Conservation (phyloP, 805 yeast genomes). For the Tetrapisispora arboricola region DNA sequence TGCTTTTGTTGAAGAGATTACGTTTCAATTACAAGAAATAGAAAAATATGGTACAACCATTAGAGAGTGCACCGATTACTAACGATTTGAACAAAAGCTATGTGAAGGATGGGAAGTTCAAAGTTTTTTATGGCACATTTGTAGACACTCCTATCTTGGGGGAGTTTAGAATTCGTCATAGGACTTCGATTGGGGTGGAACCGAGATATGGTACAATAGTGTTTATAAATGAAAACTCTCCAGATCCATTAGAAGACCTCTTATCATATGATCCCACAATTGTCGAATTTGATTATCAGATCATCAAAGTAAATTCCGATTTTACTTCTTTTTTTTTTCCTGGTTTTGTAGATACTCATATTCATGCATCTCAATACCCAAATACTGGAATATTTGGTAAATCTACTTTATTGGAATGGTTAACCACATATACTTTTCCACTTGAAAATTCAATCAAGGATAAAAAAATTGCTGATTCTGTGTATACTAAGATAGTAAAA, state of each 20-base stretch:
- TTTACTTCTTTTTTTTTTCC: constrained; percentile 53
- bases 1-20: no score
- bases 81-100: neutral
- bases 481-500: constrained; percentile 57
- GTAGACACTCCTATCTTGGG: constrained; percentile 61
- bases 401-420: constrained; percentile 82
- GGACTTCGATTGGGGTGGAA: constrained; percentile 53
- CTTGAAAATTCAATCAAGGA: constrained; percentile 61
- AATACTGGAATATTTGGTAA: constrained; percentile 78
- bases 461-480: constrained; percentile 41
- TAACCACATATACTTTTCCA: constrained; percentile 79
- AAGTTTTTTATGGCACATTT: constrained; percentile 55
- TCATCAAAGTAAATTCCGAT: constrained; percentile 14
- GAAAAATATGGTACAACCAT: constrained; percentile 1
- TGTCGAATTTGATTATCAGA: constrained; percentile 9
- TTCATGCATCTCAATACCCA: constrained; percentile 79
- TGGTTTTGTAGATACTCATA: constrained; percentile 75
- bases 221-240: constrained; percentile 21
- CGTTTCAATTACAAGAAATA: no score
- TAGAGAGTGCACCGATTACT: no score
- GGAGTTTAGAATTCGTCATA: constrained; percentile 42
- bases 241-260: constrained; percentile 25
- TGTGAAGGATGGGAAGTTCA: neutral
- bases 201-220: constrained; percentile 34
- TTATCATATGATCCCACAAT: constrained; percentile 10